These are phyloP conservation scores for Mucor racemosus DNA, from an alignment of 371 early-diverging fungal species.

Conservation along the genomic window DNA sequence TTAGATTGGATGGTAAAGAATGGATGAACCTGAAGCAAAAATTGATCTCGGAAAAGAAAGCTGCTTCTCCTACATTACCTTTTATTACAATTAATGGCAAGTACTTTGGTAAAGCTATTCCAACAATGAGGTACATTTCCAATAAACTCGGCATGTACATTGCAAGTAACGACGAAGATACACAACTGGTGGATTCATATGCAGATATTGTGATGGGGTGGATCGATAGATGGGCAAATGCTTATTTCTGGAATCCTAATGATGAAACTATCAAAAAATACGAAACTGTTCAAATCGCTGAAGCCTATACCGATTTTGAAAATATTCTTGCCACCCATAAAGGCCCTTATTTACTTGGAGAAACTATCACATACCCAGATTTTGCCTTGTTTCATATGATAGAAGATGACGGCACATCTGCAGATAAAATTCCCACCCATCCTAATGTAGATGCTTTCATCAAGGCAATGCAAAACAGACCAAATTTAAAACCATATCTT, in stretches of 20 bases:
- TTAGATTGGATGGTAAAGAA: slow-evolving; percentile 14
- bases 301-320: slow-evolving; percentile 8
- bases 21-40: slow-evolving; percentile 24
- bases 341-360: slow-evolving; percentile 36
- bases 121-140: slow-evolving; percentile 29
- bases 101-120: slow-evolving; percentile 24
- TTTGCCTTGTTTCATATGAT: slow-evolving; percentile 30
- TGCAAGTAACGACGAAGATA: slow-evolving; percentile 30
- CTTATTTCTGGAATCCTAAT: not conserved
- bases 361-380: slow-evolving; percentile 35
- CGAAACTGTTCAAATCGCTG: not conserved
- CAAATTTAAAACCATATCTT: slow-evolving; percentile 19
- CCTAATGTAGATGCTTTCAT: slow-evolving; percentile 18
- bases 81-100: slow-evolving; percentile 32
- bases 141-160: slow-evolving; percentile 33
- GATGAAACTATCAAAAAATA: slow-evolving; percentile 18
- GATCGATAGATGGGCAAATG: slow-evolving; percentile 1
- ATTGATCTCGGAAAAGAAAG: slow-evolving; percentile 4
- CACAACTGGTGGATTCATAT: slow-evolving; percentile 24
- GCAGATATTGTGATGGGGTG: slow-evolving; percentile 26
- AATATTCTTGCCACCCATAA: slow-evolving; percentile 11
- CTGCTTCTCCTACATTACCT: slow-evolving; percentile 27
- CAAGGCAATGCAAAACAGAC: slow-evolving; percentile 21
- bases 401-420: slow-evolving; percentile 17
- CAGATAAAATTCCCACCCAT: not conserved